A percentile compares a stretch with the other conserved stretches of the same genome.
phyloP scores from a whole-genome alignment of 2,329 filamentous ascomycete species.

The Daldinia sp. region DNA sequence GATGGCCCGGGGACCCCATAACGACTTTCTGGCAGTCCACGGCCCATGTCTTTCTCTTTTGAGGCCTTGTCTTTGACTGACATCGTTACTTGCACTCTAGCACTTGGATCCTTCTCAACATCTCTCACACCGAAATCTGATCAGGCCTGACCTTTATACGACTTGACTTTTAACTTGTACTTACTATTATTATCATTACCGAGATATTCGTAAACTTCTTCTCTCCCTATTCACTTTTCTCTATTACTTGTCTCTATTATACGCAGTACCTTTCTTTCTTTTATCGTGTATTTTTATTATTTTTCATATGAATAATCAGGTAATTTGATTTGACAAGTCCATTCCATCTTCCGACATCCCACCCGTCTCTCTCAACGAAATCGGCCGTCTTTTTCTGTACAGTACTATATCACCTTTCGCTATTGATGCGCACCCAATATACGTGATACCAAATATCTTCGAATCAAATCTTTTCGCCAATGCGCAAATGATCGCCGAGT shows the following conservation, averaged over 20 bases:
- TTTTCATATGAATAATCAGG: constrained; percentile 25
- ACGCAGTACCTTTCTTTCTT: constrained; percentile 5
- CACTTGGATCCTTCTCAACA: constrained; percentile 21
- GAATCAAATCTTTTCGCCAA: constrained; percentile 14
- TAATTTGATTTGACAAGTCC: constrained; percentile 27
- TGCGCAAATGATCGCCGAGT: constrained; percentile 30
- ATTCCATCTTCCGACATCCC: constrained; percentile 10
- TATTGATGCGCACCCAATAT: constrained; percentile 21
- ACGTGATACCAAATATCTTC: constrained; percentile 11
- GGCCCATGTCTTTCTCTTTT: not conserved
- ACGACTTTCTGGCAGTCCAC: constrained; percentile 14
- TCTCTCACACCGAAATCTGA: constrained; percentile 33
- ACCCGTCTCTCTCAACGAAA: not conserved
- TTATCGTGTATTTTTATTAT: constrained; percentile 26
- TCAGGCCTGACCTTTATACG: constrained; percentile 16
- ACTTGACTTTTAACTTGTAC: too few species aligned
- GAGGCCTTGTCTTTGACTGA: constrained; percentile 27
- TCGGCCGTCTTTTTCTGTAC: constrained; percentile 23
- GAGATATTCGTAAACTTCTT: constrained; percentile 6
- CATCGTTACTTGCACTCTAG: constrained; percentile 22
- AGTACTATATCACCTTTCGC: constrained; percentile 19
- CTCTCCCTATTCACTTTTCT: constrained; percentile 3
- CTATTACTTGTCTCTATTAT: constrained; percentile 16
- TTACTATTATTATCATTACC: constrained; percentile 2
- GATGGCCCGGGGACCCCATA: constrained; percentile 32